Evolutionary conservation across 2,329 filamentous ascomycete species (phyloP).

Genomic region (Zasmidium citrigriseum): DNA sequence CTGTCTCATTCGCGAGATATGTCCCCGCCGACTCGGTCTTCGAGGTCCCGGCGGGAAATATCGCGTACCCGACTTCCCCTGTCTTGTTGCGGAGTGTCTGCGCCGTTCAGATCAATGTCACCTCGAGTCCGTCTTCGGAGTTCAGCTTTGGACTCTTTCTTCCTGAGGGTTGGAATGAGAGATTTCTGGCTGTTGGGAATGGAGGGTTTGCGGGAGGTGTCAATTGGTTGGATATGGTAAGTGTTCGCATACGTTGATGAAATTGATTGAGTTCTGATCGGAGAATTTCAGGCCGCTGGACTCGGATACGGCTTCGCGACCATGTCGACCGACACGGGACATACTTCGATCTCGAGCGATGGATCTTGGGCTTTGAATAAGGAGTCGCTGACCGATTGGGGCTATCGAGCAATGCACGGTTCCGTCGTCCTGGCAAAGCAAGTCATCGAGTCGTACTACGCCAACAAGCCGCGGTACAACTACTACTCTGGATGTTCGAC

Average conservation of each 20-base stretch:
- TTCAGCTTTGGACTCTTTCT: constrained; percentile 37
- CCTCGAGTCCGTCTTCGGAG: constrained; percentile 29
- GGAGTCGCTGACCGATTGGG: constrained; percentile 42
- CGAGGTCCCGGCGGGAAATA: constrained; percentile 38
- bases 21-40: constrained; percentile 41
- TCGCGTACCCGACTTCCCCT: constrained; percentile 44
- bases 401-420: constrained; percentile 48
- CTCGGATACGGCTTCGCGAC: constrained; percentile 45
- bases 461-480: constrained; percentile 43
- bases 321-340: constrained; percentile 49
- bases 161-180: constrained; percentile 34
- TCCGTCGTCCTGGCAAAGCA: constrained; percentile 51
- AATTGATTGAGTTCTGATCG: neutral
- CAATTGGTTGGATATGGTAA: constrained; percentile 51
- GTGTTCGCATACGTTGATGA: neutral
- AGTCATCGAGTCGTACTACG: constrained; percentile 53
- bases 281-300: constrained; percentile 29
- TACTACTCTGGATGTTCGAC: constrained; percentile 63
- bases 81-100: constrained; percentile 34
- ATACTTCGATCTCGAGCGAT: constrained; percentile 39
- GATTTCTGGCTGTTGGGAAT: constrained; percentile 45
- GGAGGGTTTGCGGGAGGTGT: constrained; percentile 51
- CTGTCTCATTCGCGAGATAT: constrained; percentile 37
- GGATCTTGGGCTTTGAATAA: constrained; percentile 42
- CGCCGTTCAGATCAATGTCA: constrained; percentile 34